These are phyloP conservation scores for Coemansia sp. DNA, from an alignment of 192 early-diverging fungal species.

Conservation along the genomic window DNA sequence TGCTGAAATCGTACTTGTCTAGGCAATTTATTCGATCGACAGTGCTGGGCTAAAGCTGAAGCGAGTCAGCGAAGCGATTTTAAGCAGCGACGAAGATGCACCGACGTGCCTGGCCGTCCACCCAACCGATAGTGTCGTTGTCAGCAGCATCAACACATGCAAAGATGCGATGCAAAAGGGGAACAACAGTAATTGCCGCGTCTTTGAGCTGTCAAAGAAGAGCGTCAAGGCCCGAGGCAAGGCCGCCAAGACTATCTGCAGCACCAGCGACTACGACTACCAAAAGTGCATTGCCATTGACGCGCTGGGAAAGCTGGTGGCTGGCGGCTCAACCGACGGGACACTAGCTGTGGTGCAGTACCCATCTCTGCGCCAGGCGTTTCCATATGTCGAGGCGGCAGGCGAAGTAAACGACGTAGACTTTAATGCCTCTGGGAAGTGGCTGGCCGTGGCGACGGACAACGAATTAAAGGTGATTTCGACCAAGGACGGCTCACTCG, in stretches of 20 bases:
- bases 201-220: constrained; percentile 61
- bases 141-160: constrained; percentile 72
- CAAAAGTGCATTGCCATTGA: constrained; percentile 37
- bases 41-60: constrained; percentile 20
- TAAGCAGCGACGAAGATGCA: constrained; percentile 72
- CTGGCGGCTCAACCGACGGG: constrained; percentile 45
- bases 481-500: constrained; percentile 16
- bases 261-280: constrained; percentile 42
- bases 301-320: constrained; percentile 29
- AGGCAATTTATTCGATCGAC: constrained; percentile 59
- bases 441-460: constrained; percentile 40
- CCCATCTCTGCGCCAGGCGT: constrained; percentile 32
- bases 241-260: constrained; percentile 27
- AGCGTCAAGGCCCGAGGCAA: constrained; percentile 20
- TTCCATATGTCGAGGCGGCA: constrained; percentile 37
- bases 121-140: constrained; percentile 65
- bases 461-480: constrained; percentile 30
- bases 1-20: constrained; percentile 6
- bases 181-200: constrained; percentile 73
- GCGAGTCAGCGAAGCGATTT: constrained; percentile 34
- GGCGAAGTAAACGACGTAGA: constrained; percentile 47
- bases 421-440: constrained; percentile 29
- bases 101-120: constrained; percentile 78
- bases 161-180: constrained; percentile 64
- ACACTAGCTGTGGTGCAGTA: constrained; percentile 41